Evolutionary conservation across 2,329 filamentous ascomycete species (phyloP), one percentile per base, ranked within the genome.

Genomic region (Cyphellophora attinorum): DNA sequence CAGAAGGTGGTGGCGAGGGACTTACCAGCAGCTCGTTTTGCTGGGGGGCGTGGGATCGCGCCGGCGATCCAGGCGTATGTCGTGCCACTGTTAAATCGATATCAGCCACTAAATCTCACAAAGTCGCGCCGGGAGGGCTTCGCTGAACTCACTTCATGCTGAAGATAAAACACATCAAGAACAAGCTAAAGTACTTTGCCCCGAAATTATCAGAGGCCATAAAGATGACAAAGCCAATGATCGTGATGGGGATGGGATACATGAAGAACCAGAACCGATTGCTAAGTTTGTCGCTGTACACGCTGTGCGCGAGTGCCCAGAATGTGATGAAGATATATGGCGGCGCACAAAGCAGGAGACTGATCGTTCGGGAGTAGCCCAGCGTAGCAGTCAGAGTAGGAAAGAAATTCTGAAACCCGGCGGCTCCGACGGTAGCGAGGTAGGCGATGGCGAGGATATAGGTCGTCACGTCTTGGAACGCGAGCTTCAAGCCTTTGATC

Each of bases 391-490:
- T 72, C 44, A 66, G 59, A 0, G 68, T 65, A 0, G 70, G 69
- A 51, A 72, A 72, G 57, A 73, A 76, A 52, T 72, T 70, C 37
- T 72, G 68, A 49, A 73, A 70, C 2, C 67, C 68, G 3, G 61
- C 59, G 6, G 66, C 63, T 5, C 63, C 65, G 2, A 61, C 67
- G 35, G 68, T 65, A 40, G 59, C 54, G 55, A 67, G 60, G 48
- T 68, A 70, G 6, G 62, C 61, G 18, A 68, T 37, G 4, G 64
- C 62, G 10, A 68, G 61, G 5, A 58, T 47, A 31, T 57, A 57
- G 33, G 56, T 56, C 8, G 54, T 54, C 14, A 45, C 49, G 38
- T 72, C 68, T 0, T 51, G 52, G 43, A 72, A 60, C 6, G 67
- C 68, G 16, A 70, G 52, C 44, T 71, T 70, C 40, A 71, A 51